phyloP scores from a whole-genome alignment of 495 filamentous ascomycete genomes.

The Mytilinidion resinicola region DNA sequence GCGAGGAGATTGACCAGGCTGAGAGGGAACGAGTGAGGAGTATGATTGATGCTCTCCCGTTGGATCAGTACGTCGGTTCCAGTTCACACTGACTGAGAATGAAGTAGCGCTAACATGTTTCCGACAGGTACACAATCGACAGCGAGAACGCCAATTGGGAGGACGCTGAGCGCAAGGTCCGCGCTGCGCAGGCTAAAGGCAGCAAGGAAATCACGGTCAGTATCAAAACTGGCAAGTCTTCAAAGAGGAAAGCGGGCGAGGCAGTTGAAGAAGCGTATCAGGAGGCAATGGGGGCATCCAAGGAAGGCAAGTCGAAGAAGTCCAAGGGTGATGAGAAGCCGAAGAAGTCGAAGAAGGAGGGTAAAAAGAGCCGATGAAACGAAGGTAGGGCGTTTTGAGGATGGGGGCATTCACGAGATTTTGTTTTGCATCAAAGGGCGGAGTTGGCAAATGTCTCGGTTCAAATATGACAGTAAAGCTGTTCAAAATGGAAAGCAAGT shows the following conservation, averaged over 20 bases:
- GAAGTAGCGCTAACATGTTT: conserved; percentile 23
- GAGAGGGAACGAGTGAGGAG: conserved; percentile 73
- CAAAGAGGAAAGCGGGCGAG: conserved; percentile 74
- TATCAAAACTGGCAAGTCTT: conserved; percentile 61
- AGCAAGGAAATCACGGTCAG: conserved; percentile 69
- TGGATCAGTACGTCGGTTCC: conserved; percentile 65
- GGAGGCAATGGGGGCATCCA: conserved; percentile 22
- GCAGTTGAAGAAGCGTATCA: conserved; percentile 53
- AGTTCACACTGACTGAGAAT: conserved; percentile 3
- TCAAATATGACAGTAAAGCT: too few relatives aligned
- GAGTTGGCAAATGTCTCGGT: too few relatives aligned
- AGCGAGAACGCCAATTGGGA: conserved; percentile 67
- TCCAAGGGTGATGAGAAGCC: neutral
- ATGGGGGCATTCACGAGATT: too few relatives aligned
- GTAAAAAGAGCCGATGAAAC: too few relatives aligned
- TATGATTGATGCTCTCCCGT: conserved; percentile 78
- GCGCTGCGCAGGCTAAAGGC: conserved; percentile 42
- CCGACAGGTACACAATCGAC: conserved; percentile 69
- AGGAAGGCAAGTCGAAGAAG: conserved; percentile 44
- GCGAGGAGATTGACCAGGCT: conserved; percentile 62
- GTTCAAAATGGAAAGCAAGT: too few relatives aligned
- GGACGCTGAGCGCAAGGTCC: conserved; percentile 74
- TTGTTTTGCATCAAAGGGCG: too few relatives aligned
- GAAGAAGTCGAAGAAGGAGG: too few relatives aligned
- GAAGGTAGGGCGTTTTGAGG: too few relatives aligned